Evolutionary conservation across 2,329 filamentous ascomycete genomes (phyloP), one percentile per base, ranked within the genome.

Genomic region (Verticillium longisporum): DNA sequence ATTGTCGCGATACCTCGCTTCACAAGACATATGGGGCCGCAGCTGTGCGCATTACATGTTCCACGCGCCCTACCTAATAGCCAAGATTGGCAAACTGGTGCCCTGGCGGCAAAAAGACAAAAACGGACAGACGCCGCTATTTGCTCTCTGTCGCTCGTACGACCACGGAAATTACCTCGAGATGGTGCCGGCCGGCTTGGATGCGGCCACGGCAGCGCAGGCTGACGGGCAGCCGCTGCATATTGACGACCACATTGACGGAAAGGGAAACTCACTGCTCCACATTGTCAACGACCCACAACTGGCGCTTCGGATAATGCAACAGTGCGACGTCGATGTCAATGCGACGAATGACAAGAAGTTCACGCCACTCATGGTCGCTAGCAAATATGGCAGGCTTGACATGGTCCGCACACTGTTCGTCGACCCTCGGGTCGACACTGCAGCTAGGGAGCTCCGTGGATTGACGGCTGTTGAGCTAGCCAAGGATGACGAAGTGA

Each of bases 41-140:
- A 96, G 92, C 64, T 85, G 91, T 59, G 95, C 89, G n/a, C 95
- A 99, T 74, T 99, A 99, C 73, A 81, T 99, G 15, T 99, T 99
- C 77, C 90, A 97, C 70, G 88, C 91, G 9, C 95, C 95, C 2
- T 82, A 84, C 59, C 79, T 99, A 21, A 95, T 99, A 66, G 78
- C 80, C 55, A 83, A 84, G 60, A 88, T 98, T 63, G 93, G 92
- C 2, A 82, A 83, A 62, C 76, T 94, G 66, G 79, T 99, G 59
- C 90, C 92, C 9, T 99, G 95, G 95, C 85, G 87, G 61, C 86
- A 96, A 73, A 92, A 89, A 66, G 95, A 99, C 74, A 96, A 92
- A 72, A 97, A 98, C 70, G 95, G 95, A 0, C 95, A 98, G 74
- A 99, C 96, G n/a, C 96, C 95, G 1, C 78, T 99, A 9, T 98